Evolutionary conservation across 1,284 basidiomycete species (phyloP).

Genomic region (Sparassis latifolia): DNA sequence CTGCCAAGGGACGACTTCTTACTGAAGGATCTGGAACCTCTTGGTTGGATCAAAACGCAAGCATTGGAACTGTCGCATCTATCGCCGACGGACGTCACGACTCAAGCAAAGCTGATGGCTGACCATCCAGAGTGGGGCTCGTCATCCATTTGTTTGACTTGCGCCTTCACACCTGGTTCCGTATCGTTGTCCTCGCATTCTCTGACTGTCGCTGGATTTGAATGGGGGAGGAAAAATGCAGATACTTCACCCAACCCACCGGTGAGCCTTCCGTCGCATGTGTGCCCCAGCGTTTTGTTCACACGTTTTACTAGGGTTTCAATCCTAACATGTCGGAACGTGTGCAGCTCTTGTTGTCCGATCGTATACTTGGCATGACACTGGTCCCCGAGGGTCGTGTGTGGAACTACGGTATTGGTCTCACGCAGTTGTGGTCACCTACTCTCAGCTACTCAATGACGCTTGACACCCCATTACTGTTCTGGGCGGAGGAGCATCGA

Average conservation of each 20-base stretch:
- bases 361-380: slow-evolving; percentile 89
- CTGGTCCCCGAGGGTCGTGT: slow-evolving; percentile 86
- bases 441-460: slow-evolving; percentile 82
- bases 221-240: slow-evolving; percentile 95
- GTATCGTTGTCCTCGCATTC: slow-evolving; percentile 93
- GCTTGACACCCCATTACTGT: slow-evolving; percentile 86
- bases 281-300: slow-evolving; percentile 6
- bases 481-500: slow-evolving; percentile 95
- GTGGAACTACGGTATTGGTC: slow-evolving; percentile 91
- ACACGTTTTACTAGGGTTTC: slow-evolving; percentile 55
- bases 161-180: slow-evolving; percentile 96
- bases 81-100: slow-evolving; percentile 90
- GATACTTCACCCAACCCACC: slow-evolving; percentile 82
- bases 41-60: slow-evolving; percentile 99
- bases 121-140: slow-evolving; percentile 94
- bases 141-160: slow-evolving; percentile 88
- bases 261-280: slow-evolving; percentile 28
- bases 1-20: slow-evolving; percentile 92
- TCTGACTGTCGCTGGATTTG: slow-evolving; percentile 87
- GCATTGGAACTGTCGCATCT: slow-evolving; percentile 89
- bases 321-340: slow-evolving; percentile 97
- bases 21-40: slow-evolving; percentile 88
- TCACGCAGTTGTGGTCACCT: slow-evolving; percentile 89
- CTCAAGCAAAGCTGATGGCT: slow-evolving; percentile 95
- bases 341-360: slow-evolving; percentile 91